phyloP scores from a whole-genome alignment of 176 grass and related monocot genomes.

The Alopecurus myosuroides region DNA sequence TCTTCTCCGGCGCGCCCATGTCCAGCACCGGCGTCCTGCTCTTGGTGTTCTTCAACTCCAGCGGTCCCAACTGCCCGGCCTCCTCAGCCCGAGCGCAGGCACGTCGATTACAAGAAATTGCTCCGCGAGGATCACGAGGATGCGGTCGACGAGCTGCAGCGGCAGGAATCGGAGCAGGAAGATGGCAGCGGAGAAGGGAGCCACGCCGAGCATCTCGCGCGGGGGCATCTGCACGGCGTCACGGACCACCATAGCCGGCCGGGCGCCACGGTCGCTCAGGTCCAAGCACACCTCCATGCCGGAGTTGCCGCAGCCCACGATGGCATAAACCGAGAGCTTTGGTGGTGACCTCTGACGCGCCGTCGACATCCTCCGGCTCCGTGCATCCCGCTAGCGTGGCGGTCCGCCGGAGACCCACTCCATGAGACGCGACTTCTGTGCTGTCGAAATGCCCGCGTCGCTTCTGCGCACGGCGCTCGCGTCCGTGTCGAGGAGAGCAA shows the following conservation, averaged over 20 bases:
- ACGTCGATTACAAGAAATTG: constrained; percentile 45
- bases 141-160: constrained; percentile 41
- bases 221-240: constrained; percentile 62
- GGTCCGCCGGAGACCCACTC: too few species aligned
- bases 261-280: constrained; percentile 51
- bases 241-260: constrained; percentile 52
- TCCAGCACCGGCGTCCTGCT: constrained; percentile 62
- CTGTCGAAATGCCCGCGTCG: too few species aligned
- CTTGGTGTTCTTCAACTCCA: constrained; percentile 56
- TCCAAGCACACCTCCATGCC: constrained; percentile 70
- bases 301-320: constrained; percentile 59
- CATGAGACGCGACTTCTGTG: too few species aligned
- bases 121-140: constrained; percentile 42
- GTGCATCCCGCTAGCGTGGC: too few species aligned
- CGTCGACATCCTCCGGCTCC: too few species aligned
- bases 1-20: constrained; percentile 42
- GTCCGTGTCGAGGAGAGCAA: too few species aligned
- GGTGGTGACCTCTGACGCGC: too few species aligned
- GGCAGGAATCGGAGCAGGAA: constrained; percentile 47
- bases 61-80: constrained; percentile 41
- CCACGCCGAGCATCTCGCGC: constrained; percentile 48
- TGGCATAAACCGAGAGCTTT: too few species aligned
- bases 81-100: constrained; percentile 25
- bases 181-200: constrained; percentile 50
- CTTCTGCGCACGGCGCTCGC: too few species aligned